Percentiles rank a stretch among this genome's conserved stretches.
These are phyloP conservation scores for Claviceps pazoutovae DNA, from an alignment of 2,329 filamentous ascomycete species.

Conservation along the genomic window DNA sequence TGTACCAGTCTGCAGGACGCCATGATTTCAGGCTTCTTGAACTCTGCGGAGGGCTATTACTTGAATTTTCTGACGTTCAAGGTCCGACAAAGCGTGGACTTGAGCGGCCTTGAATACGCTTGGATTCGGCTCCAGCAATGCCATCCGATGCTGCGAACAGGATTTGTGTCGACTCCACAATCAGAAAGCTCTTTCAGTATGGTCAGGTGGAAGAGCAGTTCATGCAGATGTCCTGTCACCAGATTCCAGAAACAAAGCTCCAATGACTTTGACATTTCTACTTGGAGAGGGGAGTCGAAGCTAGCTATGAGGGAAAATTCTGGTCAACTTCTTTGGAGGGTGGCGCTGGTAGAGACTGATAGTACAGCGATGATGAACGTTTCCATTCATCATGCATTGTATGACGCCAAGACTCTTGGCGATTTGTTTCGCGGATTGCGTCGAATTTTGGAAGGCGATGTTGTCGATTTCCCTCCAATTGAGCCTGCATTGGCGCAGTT, in stretches of 20 bases:
- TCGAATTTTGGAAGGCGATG: slow-evolving; percentile 12
- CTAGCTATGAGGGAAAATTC: slow-evolving; percentile 27
- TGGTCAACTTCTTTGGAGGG: slow-evolving; percentile 47
- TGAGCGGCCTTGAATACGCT: slow-evolving; percentile 33
- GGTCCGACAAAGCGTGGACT: slow-evolving; percentile 26
- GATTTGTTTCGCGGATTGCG: slow-evolving; percentile 48
- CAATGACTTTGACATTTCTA: slow-evolving; percentile 3
- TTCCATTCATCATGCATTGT: slow-evolving; percentile 64
- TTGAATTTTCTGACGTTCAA: slow-evolving; percentile 56
- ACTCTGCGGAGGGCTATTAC: slow-evolving; percentile 54
- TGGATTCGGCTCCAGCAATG: slow-evolving; percentile 41
- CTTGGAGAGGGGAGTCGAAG: slow-evolving; percentile 23
- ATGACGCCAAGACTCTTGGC: slow-evolving; percentile 65
- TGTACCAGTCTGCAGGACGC: slow-evolving; percentile 70
- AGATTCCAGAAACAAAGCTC: background rate
- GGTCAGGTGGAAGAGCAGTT: slow-evolving; percentile 39
- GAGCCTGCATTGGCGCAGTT: slow-evolving; percentile 27
- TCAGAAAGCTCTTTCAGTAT: slow-evolving; percentile 55
- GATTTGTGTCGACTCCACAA: slow-evolving; percentile 52
- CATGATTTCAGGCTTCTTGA: slow-evolving; percentile 62
- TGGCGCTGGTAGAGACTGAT: slow-evolving; percentile 30
- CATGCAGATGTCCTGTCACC: slow-evolving; percentile 7
- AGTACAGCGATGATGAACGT: slow-evolving; percentile 25
- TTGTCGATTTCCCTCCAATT: slow-evolving; percentile 11
- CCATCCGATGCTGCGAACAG: slow-evolving; percentile 64